Evolutionary conservation across 2,329 filamentous ascomycete genomes (phyloP), one percentile per base, ranked within the genome.

Genomic region (Esteya vermicola): DNA sequence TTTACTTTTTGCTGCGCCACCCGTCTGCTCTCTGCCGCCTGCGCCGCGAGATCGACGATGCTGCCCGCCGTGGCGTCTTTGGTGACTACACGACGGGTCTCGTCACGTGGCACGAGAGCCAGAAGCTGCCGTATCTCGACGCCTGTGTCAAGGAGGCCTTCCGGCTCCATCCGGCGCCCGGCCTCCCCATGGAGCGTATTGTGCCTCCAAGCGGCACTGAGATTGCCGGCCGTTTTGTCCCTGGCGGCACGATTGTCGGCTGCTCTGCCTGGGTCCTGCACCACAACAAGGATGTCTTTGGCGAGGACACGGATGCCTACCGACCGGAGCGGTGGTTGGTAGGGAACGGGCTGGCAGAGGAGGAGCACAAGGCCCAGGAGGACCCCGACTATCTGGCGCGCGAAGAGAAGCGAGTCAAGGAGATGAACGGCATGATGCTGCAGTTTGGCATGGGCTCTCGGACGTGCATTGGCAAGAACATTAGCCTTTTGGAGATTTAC

Each of bases 101-200:
- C 5, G 78, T 85, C 6, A 78, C 75, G 2, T 85, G 79, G 72
- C 54, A 72, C 27, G 78, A 86, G 57, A 69, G 67, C 36, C 79
- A 84, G 54, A 72, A 70, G 40, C 65, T 91, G 2, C 72, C 75
- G 0, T 91, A 88, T 54, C 72, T 91, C 6, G 80, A 86, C 51
- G 83, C 82, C 4, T 78, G 76, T 41, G 69, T 89, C 50, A 83
- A 88, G 52, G 84, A 91, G 56, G 73, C 78, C 5, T 83, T 88
- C 61, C 73, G 82, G 12, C 54, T 85, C 49, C 81, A 88, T 54
- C 83, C 84, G 0, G 80, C 82, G 0, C 70, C 79, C 0, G 83
- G 81, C 0, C 61, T 88, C 6, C 75, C 78, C 0, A 64, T 89
- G 33, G 83, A 89, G 57, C 71, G 84, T 44, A 64, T 88, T 34